Base-by-base conservation (phyloP, 371 early-diverging fungal species). In the Circinella minor region DNA sequence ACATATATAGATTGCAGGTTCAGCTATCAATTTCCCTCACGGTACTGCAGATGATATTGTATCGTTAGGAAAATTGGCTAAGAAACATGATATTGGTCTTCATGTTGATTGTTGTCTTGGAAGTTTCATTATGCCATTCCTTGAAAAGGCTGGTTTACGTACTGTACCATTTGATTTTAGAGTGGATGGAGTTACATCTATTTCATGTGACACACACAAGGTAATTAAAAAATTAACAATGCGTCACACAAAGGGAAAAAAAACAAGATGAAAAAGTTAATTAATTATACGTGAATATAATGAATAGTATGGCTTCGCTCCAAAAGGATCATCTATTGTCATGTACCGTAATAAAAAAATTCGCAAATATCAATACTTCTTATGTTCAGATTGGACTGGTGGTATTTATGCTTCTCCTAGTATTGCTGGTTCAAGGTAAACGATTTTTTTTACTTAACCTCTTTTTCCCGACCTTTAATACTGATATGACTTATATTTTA, bases 21-120 rank as follows among this genome's bases (percentile, higher is more conserved):
- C 97, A 0, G 93, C 96, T 13, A 90, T 95, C 66, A 95, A 94
- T 74, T 98, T 90, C 85, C 97, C 99, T 51, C 94, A 97, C 69
- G 98, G 99, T 67, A 93, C 93, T 57, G 90, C 94, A 62, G 98
- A 98, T 74, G 95, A 97, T 79, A 94, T 98, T 66, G 89, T 84
- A 39, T 91, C 87, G 0, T 80, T 98, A 43, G 91, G 92, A 34
- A 78, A 84, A 69, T 74, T 98, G n/a, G 99, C 98, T 3, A 76
- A 86, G 66, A 90, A 92, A 74, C 81, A 92, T 81, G 86, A 90
- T 48, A 88, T 97, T 73, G 95, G 95, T 4, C 79, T 97, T 72
- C 99, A 98, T 74, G 93, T 98, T 14, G 99, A 98, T 79, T 93
- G 95, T 78, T 98, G 99, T 78, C 88, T 98, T 37, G 99, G 99